These are phyloP conservation scores for Plasmodium fragile DNA, from an alignment of 169 alveolate genomes.

Conservation along the genomic window DNA sequence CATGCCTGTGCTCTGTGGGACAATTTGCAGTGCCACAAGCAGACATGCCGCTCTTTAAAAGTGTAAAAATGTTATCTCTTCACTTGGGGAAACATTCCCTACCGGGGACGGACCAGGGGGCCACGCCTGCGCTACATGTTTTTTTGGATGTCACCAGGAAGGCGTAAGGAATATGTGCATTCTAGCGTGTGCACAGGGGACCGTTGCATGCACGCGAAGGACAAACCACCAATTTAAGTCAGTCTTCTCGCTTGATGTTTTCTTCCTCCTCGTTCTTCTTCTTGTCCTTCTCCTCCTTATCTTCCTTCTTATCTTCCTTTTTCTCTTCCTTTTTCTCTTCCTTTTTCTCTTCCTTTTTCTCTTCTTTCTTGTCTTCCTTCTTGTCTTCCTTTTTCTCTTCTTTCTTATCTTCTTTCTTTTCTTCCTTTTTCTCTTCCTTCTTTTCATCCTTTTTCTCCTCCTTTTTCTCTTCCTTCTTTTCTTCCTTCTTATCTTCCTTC, in stretches of 20 bases:
- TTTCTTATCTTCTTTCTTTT: slow-evolving; percentile 69
- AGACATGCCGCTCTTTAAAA: background rate
- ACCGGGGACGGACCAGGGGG: background rate
- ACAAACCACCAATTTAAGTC: background rate
- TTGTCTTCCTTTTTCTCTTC: slow-evolving; percentile 78
- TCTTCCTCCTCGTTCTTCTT: slow-evolving; percentile 36
- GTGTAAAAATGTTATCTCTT: slow-evolving; percentile 1
- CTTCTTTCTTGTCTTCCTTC: slow-evolving; percentile 26
- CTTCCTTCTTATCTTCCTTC: background rate
- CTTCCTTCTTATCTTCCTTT: background rate
- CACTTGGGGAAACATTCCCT: background rate
- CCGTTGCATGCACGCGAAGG: background rate
- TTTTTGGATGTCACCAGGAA: background rate
- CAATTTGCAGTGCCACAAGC: background rate
- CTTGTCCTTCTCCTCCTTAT: slow-evolving; percentile 11
- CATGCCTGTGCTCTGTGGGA: background rate
- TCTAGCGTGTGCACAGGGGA: background rate
- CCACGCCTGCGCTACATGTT: background rate
- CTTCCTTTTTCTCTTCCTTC: slow-evolving; percentile 71
- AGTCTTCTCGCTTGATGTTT: slow-evolving; percentile 3
- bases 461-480: slow-evolving; percentile 38
- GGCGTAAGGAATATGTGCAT: background rate
- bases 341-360: slow-evolving; percentile 45
- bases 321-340: slow-evolving; percentile 20
- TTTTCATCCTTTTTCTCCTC: slow-evolving; percentile 45